phyloP scores from a whole-genome alignment of 1,139 yeast species.

The Pichia sp. region DNA sequence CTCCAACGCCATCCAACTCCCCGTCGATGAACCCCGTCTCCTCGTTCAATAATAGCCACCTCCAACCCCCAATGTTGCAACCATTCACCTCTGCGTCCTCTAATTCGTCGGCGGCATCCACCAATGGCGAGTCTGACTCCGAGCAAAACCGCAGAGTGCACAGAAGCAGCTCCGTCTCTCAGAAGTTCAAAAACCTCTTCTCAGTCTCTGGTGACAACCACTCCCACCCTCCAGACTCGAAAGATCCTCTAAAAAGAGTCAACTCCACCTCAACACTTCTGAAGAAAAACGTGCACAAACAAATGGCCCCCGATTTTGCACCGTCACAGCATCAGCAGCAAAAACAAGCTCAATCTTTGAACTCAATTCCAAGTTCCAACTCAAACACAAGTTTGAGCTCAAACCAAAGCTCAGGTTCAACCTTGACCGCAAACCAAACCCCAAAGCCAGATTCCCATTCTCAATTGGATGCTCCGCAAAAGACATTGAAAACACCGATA shows the following conservation, averaged over 20 bases:
- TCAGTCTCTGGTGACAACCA: slow-evolving; percentile 9
- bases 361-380: not conserved
- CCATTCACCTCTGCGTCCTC: slow-evolving; percentile 5
- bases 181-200: slow-evolving; percentile 29
- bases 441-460: not conserved
- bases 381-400: not conserved
- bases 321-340: not conserved
- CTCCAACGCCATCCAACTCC: slow-evolving; percentile 19
- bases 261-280: slow-evolving; percentile 12
- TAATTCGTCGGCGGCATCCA: slow-evolving; percentile 16
- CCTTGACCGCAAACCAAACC: not conserved
- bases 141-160: slow-evolving; percentile 16
- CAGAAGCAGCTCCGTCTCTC: slow-evolving; percentile 29
- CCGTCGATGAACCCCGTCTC: slow-evolving; percentile 23
- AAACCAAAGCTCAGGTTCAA: not conserved
- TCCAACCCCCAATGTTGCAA: not conserved
- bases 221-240: not conserved
- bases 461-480: not conserved
- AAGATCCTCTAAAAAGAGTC: slow-evolving; percentile 10
- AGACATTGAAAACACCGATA: not conserved
- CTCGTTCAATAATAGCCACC: not conserved
- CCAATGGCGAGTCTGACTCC: slow-evolving; percentile 1
- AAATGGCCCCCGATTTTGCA: not conserved
- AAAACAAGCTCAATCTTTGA: not conserved
- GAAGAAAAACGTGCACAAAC: slow-evolving; percentile 3